These are phyloP conservation scores for Amphibolis antarctica DNA, from an alignment of 106 monocot species.

Conservation along the genomic window DNA sequence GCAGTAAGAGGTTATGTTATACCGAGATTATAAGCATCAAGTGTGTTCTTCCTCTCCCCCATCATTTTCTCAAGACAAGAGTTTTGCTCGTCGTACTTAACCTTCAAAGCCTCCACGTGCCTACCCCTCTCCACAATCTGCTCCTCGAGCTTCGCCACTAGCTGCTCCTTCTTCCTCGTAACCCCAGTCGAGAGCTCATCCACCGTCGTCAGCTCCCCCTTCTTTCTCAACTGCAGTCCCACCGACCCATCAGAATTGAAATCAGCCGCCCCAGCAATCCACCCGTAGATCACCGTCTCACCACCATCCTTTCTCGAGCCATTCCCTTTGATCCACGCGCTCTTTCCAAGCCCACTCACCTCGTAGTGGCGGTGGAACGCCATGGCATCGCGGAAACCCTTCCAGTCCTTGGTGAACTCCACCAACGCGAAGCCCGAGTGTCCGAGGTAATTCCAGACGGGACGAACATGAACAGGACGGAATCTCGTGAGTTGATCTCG, in stretches of 20 bases:
- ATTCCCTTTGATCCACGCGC: slow-evolving; percentile 16
- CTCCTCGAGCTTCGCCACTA: slow-evolving; percentile 12
- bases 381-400: slow-evolving; percentile 57
- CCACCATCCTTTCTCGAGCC: neutral
- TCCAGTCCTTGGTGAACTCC: slow-evolving; percentile 61
- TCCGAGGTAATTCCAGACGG: slow-evolving; percentile 40
- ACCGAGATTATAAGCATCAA: slow-evolving; percentile 44
- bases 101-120: slow-evolving; percentile 29
- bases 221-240: slow-evolving; percentile 3
- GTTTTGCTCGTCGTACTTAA: slow-evolving; percentile 14
- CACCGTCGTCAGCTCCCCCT: slow-evolving; percentile 8
- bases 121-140: slow-evolving; percentile 33
- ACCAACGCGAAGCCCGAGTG: slow-evolving; percentile 58
- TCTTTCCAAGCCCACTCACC: slow-evolving; percentile 24
- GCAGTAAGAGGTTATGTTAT: neutral
- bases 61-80: slow-evolving; percentile 31
- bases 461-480: slow-evolving; percentile 36
- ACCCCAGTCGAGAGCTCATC: neutral
- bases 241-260: neutral
- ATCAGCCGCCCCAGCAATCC: slow-evolving; percentile 5
- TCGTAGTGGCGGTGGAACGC: slow-evolving; percentile 56
- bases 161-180: slow-evolving; percentile 1
- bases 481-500: slow-evolving; percentile 39
- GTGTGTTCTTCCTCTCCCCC: slow-evolving; percentile 16
- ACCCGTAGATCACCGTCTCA: neutral